phyloP scores from a whole-genome alignment of 306 rosid species.

The Corylus americana region DNA sequence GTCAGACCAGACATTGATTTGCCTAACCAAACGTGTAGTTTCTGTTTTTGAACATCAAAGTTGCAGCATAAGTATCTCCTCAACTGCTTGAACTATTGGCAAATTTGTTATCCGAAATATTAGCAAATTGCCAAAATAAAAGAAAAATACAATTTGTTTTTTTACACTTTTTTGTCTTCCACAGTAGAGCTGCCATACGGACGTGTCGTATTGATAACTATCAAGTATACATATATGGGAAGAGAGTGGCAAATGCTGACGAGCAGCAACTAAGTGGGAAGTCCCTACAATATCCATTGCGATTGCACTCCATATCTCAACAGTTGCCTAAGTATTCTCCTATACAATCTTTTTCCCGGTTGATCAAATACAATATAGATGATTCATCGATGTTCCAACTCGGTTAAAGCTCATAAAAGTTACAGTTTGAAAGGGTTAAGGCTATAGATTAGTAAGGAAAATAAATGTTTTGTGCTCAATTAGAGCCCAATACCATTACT shows the following conservation, averaged over 20 bases:
- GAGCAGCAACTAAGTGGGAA: neutral
- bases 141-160: neutral
- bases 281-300: neutral
- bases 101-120: too few species aligned
- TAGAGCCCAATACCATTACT: conserved; percentile 31
- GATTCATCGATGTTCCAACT: neutral
- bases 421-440: conserved; percentile 37
- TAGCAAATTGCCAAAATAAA: too few species aligned
- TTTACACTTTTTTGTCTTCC: neutral
- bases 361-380: neutral
- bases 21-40: too few species aligned
- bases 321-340: neutral
- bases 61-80: neutral
- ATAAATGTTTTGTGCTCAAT: conserved; percentile 46
- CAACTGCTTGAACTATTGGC: neutral
- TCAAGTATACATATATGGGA: too few species aligned
- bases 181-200: neutral
- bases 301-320: neutral
- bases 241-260: neutral
- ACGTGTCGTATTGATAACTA: neutral
- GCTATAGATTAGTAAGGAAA: conserved; percentile 53
- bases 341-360: neutral
- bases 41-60: neutral
- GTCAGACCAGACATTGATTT: too few species aligned
- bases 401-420: neutral